Conservation (phyloP, 805 yeast species). For the Metschnikowia cubensis region DNA sequence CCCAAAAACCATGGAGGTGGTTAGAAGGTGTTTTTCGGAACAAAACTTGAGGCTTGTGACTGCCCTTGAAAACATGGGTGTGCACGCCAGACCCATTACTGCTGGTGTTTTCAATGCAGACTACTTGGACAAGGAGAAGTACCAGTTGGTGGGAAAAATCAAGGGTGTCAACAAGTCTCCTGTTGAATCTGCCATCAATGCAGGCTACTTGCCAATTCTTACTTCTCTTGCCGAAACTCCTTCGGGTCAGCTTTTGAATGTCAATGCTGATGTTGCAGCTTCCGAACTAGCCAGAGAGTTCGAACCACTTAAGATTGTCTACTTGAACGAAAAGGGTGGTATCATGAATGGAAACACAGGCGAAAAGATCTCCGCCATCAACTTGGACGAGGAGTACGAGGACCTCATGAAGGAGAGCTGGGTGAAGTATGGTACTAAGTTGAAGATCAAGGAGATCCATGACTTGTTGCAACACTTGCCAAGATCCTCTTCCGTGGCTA, state of each 20-base stretch:
- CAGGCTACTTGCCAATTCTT: conserved; percentile 94
- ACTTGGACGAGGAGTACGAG: conserved; percentile 94
- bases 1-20: conserved; percentile 91
- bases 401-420: conserved; percentile 86
- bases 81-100: conserved; percentile 96
- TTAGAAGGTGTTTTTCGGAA: conserved; percentile 90
- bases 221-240: conserved; percentile 96
- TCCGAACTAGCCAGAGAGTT: conserved; percentile 95
- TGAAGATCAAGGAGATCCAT: conserved; percentile 93
- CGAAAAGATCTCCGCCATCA: conserved; percentile 83
- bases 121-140: conserved; percentile 84
- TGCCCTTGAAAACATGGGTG: conserved; percentile 94
- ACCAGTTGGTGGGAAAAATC: conserved; percentile 89
- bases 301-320: conserved; percentile 95
- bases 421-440: conserved; percentile 98
- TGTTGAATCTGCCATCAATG: conserved; percentile 88
- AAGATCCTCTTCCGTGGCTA: conserved; percentile 95
- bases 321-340: conserved; percentile 97
- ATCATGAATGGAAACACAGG: conserved; percentile 88
- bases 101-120: conserved; percentile 96
- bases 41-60: conserved; percentile 94
- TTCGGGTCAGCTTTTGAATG: conserved; percentile 94
- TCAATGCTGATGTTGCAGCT: conserved; percentile 98
- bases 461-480: conserved; percentile 92
- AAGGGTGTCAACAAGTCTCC: conserved; percentile 82